phyloP scores from a whole-genome alignment of 768 basidiomycete species.

The Tephrocybe rancida region DNA sequence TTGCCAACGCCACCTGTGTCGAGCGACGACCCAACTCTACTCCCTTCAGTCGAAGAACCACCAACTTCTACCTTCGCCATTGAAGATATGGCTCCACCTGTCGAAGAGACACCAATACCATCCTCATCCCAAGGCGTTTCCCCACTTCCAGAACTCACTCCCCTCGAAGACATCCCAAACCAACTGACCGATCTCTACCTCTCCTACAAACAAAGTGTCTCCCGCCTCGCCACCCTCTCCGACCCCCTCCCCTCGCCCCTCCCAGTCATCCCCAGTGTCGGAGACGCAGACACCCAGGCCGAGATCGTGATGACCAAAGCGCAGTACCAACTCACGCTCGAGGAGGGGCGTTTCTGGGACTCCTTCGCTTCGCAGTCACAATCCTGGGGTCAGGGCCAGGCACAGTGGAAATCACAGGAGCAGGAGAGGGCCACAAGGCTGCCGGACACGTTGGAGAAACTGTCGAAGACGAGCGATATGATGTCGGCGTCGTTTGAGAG shows the following conservation, averaged over 20 bases:
- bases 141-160: background rate
- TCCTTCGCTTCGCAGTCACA: constrained; percentile 27
- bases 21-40: too few relatives aligned
- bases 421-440: background rate
- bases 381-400: too few relatives aligned
- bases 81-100: too few relatives aligned
- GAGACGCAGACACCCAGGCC: constrained; percentile 33
- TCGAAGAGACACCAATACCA: background rate
- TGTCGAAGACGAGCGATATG: constrained; percentile 48
- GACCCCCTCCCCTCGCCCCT: constrained; percentile 17
- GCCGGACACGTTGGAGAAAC: constrained; percentile 5
- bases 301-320: constrained; percentile 61
- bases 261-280: constrained; percentile 13
- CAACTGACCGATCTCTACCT: constrained; percentile 49
- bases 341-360: constrained; percentile 67
- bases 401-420: background rate
- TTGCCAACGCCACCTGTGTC: too few relatives aligned
- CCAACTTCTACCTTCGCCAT: too few relatives aligned
- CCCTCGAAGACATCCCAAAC: constrained; percentile 30
- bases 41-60: too few relatives aligned
- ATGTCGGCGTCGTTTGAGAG: constrained; percentile 70
- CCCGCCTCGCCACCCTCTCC: constrained; percentile 44
- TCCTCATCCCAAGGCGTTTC: background rate
- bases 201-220: constrained; percentile 49
- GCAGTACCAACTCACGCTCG: constrained; percentile 58